These are phyloP conservation scores for Dactylonectria macrodidyma DNA, from an alignment of 2,329 filamentous ascomycete genomes.

Conservation along the genomic window DNA sequence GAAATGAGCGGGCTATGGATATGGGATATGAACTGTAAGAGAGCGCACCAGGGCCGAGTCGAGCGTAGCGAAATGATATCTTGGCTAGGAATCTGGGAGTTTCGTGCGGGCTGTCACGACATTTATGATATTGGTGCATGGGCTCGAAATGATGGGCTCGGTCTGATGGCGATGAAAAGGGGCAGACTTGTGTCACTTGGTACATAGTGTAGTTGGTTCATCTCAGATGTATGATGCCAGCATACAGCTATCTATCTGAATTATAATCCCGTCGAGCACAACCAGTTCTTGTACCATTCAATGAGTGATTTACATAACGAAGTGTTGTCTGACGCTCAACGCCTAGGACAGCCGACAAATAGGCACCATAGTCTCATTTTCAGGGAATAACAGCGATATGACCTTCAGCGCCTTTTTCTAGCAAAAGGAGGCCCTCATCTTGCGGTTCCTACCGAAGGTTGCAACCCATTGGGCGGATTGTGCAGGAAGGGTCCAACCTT, in stretches of 20 bases:
- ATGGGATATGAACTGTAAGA: constrained; percentile 39
- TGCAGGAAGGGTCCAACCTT: constrained; percentile 6
- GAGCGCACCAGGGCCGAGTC: constrained; percentile 45
- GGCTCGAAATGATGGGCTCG: constrained; percentile 36
- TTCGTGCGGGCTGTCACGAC: constrained; percentile 46
- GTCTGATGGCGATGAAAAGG: constrained; percentile 34
- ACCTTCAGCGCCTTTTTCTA: constrained; percentile 21
- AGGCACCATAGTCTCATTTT: not conserved
- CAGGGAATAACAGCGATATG: constrained; percentile 3
- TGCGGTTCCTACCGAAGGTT: not conserved
- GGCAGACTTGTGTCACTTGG: constrained; percentile 24
- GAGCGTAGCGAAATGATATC: constrained; percentile 49
- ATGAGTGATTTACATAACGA: constrained; percentile 16
- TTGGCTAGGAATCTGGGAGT: constrained; percentile 46
- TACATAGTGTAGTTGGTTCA: constrained; percentile 27
- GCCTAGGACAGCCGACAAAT: too few species aligned
- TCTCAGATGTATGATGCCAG: constrained; percentile 20
- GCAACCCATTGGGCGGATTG: not conserved
- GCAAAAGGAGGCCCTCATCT: not conserved
- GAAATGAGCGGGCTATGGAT: constrained; percentile 51
- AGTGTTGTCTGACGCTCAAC: too few species aligned
- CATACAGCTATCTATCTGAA: constrained; percentile 14
- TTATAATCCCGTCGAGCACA: not conserved
- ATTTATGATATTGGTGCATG: constrained; percentile 47
- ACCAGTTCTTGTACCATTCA: not conserved